Percentiles rank a stretch among this genome's conserved stretches.
These are phyloP conservation scores for Phaeosphaeriaceae sp. DNA, from an alignment of 2,329 filamentous ascomycete genomes.

Conservation along the genomic window DNA sequence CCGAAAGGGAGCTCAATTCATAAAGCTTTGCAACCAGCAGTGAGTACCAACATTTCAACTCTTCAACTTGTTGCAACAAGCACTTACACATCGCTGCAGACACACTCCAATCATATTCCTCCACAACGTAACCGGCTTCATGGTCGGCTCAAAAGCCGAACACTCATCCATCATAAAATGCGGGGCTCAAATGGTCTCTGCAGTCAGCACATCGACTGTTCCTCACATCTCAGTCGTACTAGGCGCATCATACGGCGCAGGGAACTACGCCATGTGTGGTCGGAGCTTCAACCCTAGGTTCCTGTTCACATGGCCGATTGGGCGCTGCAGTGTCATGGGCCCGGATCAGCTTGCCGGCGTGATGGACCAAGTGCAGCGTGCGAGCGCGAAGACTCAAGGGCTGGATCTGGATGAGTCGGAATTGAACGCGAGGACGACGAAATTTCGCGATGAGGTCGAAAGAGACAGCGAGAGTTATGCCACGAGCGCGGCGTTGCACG, in stretches of 20 bases:
- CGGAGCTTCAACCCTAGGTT: conserved; percentile 52
- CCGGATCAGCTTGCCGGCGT: conserved; percentile 51
- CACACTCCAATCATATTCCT: conserved; percentile 54
- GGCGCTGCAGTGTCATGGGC: conserved; percentile 52
- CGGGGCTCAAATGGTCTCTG: conserved; percentile 55
- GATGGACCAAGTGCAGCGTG: conserved; percentile 44
- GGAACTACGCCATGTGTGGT: conserved; percentile 58
- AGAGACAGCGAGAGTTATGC: conserved; percentile 45
- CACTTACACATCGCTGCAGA: conserved; percentile 15
- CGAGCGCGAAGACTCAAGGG: conserved; percentile 4
- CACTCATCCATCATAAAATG: conserved; percentile 54
- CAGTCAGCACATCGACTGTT: conserved; percentile 53
- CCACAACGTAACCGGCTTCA: conserved; percentile 59
- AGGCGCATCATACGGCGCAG: conserved; percentile 55
- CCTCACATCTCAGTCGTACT: conserved; percentile 56
- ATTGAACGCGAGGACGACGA: conserved; percentile 28
- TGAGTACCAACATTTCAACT: conserved; percentile 18
- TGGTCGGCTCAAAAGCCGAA: conserved; percentile 56
- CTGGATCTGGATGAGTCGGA: conserved; percentile 30
- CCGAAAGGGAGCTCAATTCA: conserved; percentile 52
- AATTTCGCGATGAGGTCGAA: conserved; percentile 34
- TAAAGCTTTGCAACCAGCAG: conserved; percentile 54
- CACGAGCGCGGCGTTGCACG: conserved; percentile 42
- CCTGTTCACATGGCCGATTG: conserved; percentile 52
- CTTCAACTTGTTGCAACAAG: background rate